phyloP scores from a whole-genome alignment of 495 filamentous ascomycete species.

The Haplographium delicatum region DNA sequence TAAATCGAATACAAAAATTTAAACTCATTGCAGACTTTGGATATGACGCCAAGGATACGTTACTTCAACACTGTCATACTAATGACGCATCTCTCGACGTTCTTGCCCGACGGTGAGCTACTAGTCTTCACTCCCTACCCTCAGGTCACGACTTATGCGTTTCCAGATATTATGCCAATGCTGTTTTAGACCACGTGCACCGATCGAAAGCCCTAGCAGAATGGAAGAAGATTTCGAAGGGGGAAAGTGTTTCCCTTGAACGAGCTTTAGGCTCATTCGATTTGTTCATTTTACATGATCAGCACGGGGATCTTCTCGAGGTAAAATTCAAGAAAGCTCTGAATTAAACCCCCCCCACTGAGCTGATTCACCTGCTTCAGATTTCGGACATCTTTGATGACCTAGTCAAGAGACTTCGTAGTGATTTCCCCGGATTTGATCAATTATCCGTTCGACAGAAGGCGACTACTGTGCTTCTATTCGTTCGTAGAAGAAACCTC shows the following conservation, averaged over 20 bases:
- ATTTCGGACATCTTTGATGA: constrained; percentile 58
- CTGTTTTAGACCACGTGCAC: constrained; percentile 73
- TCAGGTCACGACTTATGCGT: constrained; percentile 1
- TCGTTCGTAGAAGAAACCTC: constrained; percentile 59
- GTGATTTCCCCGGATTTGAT: constrained; percentile 43
- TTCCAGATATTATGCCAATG: constrained; percentile 66
- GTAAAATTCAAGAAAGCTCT: constrained; percentile 32
- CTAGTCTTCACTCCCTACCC: neutral
- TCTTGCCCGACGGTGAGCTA: constrained; percentile 67
- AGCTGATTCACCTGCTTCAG: constrained; percentile 38
- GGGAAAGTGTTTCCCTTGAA: constrained; percentile 58
- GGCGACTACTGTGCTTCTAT: constrained; percentile 60
- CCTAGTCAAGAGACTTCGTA: constrained; percentile 49
- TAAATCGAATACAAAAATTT: constrained; percentile 62
- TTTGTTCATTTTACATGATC: constrained; percentile 72
- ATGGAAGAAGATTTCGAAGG: constrained; percentile 57
- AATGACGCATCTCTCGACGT: constrained; percentile 63
- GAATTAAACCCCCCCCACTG: too few relatives aligned
- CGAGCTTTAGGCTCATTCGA: constrained; percentile 76
- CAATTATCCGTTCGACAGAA: constrained; percentile 54
- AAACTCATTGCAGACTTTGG: constrained; percentile 64
- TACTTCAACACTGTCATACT: constrained; percentile 58
- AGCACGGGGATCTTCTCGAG: constrained; percentile 66
- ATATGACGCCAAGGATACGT: constrained; percentile 83
- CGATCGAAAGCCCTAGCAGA: constrained; percentile 69